Evolutionary conservation across 805 yeast genomes (phyloP).

Genomic region (Kodamaea sagamina): DNA sequence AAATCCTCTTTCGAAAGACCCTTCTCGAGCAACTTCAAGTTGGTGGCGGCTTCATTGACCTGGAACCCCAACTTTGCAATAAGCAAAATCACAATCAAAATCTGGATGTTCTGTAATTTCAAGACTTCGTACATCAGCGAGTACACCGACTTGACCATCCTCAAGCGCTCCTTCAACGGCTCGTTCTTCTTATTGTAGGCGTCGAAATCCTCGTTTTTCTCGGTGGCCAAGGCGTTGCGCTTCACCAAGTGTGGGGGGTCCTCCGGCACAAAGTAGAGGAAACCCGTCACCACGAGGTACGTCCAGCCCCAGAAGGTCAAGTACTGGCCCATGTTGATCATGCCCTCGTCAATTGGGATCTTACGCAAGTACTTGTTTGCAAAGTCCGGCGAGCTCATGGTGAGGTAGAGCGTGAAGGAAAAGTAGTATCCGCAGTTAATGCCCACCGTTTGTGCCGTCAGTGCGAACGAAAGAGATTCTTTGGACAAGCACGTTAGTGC

Average conservation of each 20-base stretch:
- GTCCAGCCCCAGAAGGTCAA: slow-evolving; percentile 74
- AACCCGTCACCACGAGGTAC: slow-evolving; percentile 66
- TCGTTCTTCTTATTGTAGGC: slow-evolving; percentile 23
- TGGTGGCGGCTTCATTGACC: slow-evolving; percentile 94
- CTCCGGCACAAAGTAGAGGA: slow-evolving; percentile 66
- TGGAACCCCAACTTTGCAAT: slow-evolving; percentile 90
- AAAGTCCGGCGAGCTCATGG: slow-evolving; percentile 89
- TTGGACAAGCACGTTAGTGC: slow-evolving; percentile 84
- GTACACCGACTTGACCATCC: slow-evolving; percentile 55
- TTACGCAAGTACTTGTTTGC: slow-evolving; percentile 80
- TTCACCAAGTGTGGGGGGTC: slow-evolving; percentile 56
- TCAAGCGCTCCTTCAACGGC: slow-evolving; percentile 19
- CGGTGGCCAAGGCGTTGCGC: slow-evolving; percentile 28
- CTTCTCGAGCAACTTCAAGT: slow-evolving; percentile 82
- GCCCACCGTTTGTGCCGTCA: slow-evolving; percentile 97
- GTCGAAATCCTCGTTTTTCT: slow-evolving; percentile 17
- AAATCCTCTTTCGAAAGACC: slow-evolving; percentile 93
- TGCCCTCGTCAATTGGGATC: slow-evolving; percentile 61
- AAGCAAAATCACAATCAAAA: slow-evolving; percentile 72
- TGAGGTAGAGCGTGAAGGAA: slow-evolving; percentile 87
- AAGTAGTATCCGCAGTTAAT: slow-evolving; percentile 89
- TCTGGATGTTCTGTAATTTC: slow-evolving; percentile 67
- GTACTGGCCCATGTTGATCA: slow-evolving; percentile 73
- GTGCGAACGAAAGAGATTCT: slow-evolving; percentile 82
- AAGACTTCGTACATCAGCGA: slow-evolving; percentile 67